Evolutionary conservation across 345 rosid genomes (phyloP), one percentile per base, ranked within the genome.

Genomic region (Noccaea bulbosa): DNA sequence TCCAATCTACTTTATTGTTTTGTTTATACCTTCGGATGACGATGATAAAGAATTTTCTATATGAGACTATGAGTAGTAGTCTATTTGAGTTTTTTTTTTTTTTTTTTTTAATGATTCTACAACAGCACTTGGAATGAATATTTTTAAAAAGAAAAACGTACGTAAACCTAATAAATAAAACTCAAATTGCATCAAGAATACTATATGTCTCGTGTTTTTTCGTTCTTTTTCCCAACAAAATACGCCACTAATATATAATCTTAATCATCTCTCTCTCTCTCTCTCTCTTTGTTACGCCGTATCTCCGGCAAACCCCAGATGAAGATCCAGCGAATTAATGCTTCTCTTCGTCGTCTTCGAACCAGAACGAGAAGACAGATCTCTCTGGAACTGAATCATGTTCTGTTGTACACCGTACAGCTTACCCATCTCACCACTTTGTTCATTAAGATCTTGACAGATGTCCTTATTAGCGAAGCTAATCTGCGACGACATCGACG

Each of bases 251-350:
- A n/a, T 50, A 35, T 43, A 22, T 12, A 58, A 33, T 57, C 14
- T 33, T 41, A 50, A 67, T 60, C 47, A 66, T n/a, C n/a, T 52
- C 1, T 49, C 30, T 27, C 30, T 27, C 4, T 27, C 4, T 27
- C 22, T 20, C 14, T 62, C 43, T 46, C 15, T 45, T 30, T 55
- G 8, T 46, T 52, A 72, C 8, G 37, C 64, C 14, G 48, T 48
- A 41, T 74, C 78, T 59, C 62, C 68, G 33, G 73, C 34, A 45
- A 85, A 76, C 9, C 91, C 87, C 24, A 92, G 73, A 51, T 85
- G 87, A 49, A 92, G 92, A 85, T 92, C 95, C 87, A 86, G 70
- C 45, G 88, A 59, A 62, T 85, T 82, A 69, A 80, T 78, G 64
- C 62, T 74, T 69, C 75, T 82, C 69, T 81, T 89, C 11, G 85